Conservation (phyloP, 164 flowering plant genomes). For the Magnolia changhungtana region DNA sequence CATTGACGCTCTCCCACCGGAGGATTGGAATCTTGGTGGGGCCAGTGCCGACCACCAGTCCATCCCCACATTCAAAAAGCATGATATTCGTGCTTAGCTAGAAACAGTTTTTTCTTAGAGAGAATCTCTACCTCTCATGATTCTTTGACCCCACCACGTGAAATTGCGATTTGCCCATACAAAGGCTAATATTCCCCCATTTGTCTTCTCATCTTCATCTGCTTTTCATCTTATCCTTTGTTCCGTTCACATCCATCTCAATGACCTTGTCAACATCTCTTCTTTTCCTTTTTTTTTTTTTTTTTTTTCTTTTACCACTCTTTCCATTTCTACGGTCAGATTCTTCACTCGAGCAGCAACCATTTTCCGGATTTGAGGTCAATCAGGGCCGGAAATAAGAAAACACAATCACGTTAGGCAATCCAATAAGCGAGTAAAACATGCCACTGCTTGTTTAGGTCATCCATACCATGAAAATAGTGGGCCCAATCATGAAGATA, state of each 20-base stretch:
- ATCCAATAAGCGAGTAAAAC: no score
- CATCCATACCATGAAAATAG: no score
- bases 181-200: not conserved
- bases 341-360: no score
- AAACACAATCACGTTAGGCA: no score
- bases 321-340: no score
- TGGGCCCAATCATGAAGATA: no score
- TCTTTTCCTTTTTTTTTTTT: no score
- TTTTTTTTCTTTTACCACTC: no score
- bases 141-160: not conserved
- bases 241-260: not conserved
- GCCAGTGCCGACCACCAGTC: not conserved
- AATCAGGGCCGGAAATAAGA: no score
- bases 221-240: not conserved
- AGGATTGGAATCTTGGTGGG: not conserved
- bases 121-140: not conserved
- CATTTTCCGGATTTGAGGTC: no score
- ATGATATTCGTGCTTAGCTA: conserved; percentile 31
- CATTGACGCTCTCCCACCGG: not conserved
- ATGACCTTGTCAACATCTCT: no score
- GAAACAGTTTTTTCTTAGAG: not conserved
- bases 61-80: not conserved
- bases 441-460: no score
- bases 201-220: not conserved
- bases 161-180: not conserved